Conservation (phyloP, 345 rosid species). For the Moringa oleifera region DNA sequence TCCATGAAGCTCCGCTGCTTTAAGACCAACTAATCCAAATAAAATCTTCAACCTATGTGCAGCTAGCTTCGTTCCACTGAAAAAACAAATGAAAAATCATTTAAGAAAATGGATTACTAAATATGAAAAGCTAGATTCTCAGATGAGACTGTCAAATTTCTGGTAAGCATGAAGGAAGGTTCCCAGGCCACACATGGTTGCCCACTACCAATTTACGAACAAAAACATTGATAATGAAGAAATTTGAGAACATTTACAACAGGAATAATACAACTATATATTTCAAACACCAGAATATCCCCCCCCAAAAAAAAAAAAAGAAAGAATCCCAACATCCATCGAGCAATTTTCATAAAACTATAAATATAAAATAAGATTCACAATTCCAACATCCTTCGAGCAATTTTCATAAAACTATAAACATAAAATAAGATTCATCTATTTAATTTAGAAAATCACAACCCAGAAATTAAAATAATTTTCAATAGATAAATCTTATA, state of each 20-base stretch:
- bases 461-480: background rate
- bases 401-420: no score
- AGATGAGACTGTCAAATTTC: background rate
- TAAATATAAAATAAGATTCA: no score
- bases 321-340: no score
- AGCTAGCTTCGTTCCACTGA: conserved; percentile 93
- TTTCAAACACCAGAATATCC: no score
- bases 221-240: background rate
- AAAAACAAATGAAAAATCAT: conserved; percentile 19
- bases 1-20: conserved; percentile 98
- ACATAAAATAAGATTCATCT: no score
- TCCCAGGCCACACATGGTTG: background rate
- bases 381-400: no score
- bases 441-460: background rate
- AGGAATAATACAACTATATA: no score
- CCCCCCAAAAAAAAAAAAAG: no score
- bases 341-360: no score
- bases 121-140: conserved; percentile 6
- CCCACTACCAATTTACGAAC: background rate
- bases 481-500: background rate
- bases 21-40: conserved; percentile 75
- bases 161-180: background rate
- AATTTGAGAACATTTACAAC: no score
- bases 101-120: background rate
- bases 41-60: conserved; percentile 95